These are phyloP conservation scores for Purpureocillium takamizusanense DNA, from an alignment of 2,329 filamentous ascomycete species.

Conservation along the genomic window DNA sequence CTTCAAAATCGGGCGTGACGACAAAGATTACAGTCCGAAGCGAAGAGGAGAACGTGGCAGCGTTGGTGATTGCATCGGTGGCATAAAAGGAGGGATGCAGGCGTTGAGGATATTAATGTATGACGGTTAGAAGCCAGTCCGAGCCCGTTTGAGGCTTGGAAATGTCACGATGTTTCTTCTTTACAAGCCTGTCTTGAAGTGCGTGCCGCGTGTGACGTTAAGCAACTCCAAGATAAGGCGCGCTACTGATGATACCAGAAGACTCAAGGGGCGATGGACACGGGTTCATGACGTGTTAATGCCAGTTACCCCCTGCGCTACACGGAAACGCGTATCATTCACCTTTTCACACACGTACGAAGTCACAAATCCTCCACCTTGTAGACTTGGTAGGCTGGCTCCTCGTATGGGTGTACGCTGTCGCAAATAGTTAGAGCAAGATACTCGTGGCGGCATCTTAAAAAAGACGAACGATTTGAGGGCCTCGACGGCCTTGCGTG, in stretches of 20 bases:
- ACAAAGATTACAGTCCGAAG: slow-evolving; percentile 89
- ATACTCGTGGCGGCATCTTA: no score
- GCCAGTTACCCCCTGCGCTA: no score
- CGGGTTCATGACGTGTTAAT: no score
- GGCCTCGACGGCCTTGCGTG: slow-evolving; percentile 48
- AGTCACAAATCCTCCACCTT: slow-evolving; percentile 37
- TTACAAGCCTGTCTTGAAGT: no score
- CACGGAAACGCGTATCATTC: no score
- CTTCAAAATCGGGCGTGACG: slow-evolving; percentile 84
- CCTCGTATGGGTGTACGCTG: slow-evolving; percentile 41
- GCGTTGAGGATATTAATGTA: slow-evolving; percentile 27
- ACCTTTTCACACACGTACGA: background rate
- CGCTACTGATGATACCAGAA: no score
- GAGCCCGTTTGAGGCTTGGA: no score
- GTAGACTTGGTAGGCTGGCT: slow-evolving; percentile 38
- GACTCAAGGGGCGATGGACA: no score
- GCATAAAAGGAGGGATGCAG: slow-evolving; percentile 44
- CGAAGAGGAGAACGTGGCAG: slow-evolving; percentile 87
- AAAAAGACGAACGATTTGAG: slow-evolving; percentile 50
- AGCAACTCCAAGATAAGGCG: no score
- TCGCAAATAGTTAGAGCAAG: background rate
- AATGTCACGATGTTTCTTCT: no score
- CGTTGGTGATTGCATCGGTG: slow-evolving; percentile 75
- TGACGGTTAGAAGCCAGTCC: slow-evolving; percentile 16
- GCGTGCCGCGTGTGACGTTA: no score